Base-by-base conservation (phyloP, 495 filamentous ascomycete species). In the Penicillium manginii region DNA sequence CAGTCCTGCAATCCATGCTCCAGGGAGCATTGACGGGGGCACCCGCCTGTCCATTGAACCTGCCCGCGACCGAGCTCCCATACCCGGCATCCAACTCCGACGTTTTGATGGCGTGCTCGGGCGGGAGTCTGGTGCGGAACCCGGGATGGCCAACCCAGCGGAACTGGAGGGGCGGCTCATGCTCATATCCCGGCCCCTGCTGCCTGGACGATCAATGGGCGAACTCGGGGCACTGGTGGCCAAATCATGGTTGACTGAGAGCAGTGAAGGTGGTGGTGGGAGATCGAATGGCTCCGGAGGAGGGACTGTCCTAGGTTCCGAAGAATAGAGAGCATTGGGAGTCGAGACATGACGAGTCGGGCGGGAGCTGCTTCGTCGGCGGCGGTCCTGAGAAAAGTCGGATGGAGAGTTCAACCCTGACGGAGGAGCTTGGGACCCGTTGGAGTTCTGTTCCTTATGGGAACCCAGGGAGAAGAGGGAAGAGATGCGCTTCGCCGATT, bases 1-100 rank as follows among this genome's bases (percentile, higher is more conserved):
- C 51, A 80, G 74, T 12, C 79, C 83, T 15, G 85, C 78, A 52
- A 86, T 80, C 89, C 89, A 91, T 26, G 88, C 88, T 18, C 72
- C 73, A 17, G 77, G 69, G 21, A 63, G 49, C 31, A 66, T 45
- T 1, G 63, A 57, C 19, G 46, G 50, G 2, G 54, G 58, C 26
- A 50, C 43, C 45, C 56, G 62, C 48, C 62, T 70, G 59, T 72
- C 73, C 46, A 72, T 65, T 15, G 73, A 75, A 48, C 68, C 73
- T n/a, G 73, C 69, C 10, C 73, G 71, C 50, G 66, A 70, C 18
- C 75, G 77, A 35, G 76, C 79, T 5, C 76, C 73, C 54, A 86
- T 70, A 71, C 82, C 80, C 1, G 81, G 77, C 58, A 86, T 73
- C 83, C 83, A 86, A 62, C 82, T 86, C 54, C 74, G 73, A 53